These are phyloP conservation scores for Smittium culicis DNA, from an alignment of 371 early-diverging fungal genomes.

Conservation along the genomic window DNA sequence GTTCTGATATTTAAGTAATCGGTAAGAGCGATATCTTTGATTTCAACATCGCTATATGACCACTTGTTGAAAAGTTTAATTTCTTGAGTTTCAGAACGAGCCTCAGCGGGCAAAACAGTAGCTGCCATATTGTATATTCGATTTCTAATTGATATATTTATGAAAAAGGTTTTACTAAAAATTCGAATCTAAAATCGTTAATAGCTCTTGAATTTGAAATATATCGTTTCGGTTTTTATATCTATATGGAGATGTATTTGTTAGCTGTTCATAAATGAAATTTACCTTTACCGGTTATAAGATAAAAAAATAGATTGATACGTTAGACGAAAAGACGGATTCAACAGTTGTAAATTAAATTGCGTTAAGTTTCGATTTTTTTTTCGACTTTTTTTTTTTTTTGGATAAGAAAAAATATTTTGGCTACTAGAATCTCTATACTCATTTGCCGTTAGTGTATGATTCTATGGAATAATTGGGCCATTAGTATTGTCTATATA, in stretches of 20 bases:
- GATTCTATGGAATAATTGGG: constrained; percentile 7
- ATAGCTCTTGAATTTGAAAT: no score
- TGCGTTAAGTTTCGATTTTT: background rate
- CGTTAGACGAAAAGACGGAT: constrained; percentile 6
- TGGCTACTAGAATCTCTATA: no score
- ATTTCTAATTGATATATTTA: no score
- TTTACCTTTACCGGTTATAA: background rate
- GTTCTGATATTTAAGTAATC: constrained; percentile 91
- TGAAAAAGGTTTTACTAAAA: no score
- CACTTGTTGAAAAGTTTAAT: constrained; percentile 79
- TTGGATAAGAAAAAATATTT: background rate
- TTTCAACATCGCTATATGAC: constrained; percentile 88
- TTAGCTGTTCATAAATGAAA: no score
- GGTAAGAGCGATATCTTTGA: constrained; percentile 86
- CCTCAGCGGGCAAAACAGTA: constrained; percentile 28
- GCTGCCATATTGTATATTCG: background rate
- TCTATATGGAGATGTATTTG: no score
- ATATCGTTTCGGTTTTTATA: no score
- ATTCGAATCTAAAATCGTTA: no score
- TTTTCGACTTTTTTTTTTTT: constrained; percentile 1
- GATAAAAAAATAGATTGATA: background rate
- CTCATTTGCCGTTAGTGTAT: background rate
- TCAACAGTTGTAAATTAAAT: background rate
- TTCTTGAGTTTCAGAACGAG: constrained; percentile 29
- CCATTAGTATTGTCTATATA: background rate